Base-by-base conservation (phyloP, 2,329 filamentous ascomycete species). In the Blastomyces parvus region DNA sequence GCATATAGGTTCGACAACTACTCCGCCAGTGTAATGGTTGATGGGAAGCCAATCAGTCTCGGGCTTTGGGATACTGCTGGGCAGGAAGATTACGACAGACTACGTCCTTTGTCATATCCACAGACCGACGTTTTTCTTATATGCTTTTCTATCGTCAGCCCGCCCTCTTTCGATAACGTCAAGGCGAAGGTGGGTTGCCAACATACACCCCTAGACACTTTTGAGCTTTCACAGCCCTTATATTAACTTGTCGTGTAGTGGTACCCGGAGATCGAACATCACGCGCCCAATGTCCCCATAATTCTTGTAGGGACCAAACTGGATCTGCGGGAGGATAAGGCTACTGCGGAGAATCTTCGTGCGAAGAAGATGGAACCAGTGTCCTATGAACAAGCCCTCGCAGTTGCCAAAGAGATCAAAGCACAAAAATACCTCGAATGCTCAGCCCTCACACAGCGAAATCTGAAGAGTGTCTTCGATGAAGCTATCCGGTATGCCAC, bases 121-220 rank as follows among this genome's bases (percentile, higher is more conserved):
- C 93, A 99, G 81, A 97, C 94, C 65, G 94, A 99, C 73, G 94
- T 97, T 59, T 97, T 97, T 79, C 83, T 97, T 69, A 97, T 97
- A 76, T 97, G 93, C 81, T 97, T 97, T 80, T 97, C 92, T 68
- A 95, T 97, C 74, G 92, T 97, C 79, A 95, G 90, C 86, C 93
- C 93, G 59, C 91, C 94, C 27, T 97, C 93, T 40, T 97, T 97
- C 74, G 94, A 97, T 80, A 99, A 99, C 86, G 93, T 99, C 75
- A 94, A 91, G 81, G 92, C 92, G 66, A 99, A 97, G 88, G 92
- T 96, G 82, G 69, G 82, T 73, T n/a, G 27, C 19, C 8, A 57
- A 40, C 19, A 42, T 50, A 53, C 36, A 40, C 25, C 22, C 22
- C 36, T 58, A 62, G 59, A 65, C 48, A 62, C 42, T 33, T 17